A percentile compares a stretch with the other conserved stretches of the same genome.
These are phyloP conservation scores for Solanum bukasovii DNA, from an alignment of 257 asterid species.

Conservation along the genomic window DNA sequence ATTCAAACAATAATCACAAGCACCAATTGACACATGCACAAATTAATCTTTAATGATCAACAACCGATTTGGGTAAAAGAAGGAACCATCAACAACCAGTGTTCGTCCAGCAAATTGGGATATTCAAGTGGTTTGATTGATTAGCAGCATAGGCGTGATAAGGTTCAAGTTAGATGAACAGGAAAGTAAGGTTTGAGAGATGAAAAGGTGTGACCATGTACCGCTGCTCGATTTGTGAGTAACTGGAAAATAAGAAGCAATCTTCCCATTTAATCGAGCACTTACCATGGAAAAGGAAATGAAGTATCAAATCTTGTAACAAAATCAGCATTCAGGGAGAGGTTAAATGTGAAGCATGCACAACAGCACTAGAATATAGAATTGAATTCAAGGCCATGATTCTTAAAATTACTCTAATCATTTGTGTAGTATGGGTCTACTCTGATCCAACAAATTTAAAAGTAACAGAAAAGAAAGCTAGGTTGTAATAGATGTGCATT, in stretches of 20 bases:
- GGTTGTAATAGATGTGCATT: not conserved
- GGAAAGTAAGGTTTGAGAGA: not conserved
- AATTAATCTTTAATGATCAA: not conserved
- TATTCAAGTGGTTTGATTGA: not conserved
- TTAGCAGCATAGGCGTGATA: not conserved
- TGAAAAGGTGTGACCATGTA: not conserved
- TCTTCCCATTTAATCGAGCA: not conserved
- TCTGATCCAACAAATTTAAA: not conserved
- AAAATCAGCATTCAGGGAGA: not conserved
- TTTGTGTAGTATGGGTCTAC: not conserved
- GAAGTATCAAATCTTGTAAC: not conserved
- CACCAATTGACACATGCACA: not conserved
- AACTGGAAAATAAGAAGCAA: not conserved
- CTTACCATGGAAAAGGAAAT: not conserved
- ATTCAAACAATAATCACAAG: not conserved
- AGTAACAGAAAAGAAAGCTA: not conserved
- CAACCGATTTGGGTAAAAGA: not conserved
- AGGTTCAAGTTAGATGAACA: not conserved
- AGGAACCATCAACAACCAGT: not conserved
- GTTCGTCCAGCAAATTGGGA: not conserved
- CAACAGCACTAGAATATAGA: not conserved
- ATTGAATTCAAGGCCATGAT: not conserved
- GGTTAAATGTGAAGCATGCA: not conserved
- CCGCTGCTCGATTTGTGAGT: not conserved
- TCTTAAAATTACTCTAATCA: not conserved